Conservation (phyloP, 345 rosid genomes). For the Bretschneidera sinensis region DNA sequence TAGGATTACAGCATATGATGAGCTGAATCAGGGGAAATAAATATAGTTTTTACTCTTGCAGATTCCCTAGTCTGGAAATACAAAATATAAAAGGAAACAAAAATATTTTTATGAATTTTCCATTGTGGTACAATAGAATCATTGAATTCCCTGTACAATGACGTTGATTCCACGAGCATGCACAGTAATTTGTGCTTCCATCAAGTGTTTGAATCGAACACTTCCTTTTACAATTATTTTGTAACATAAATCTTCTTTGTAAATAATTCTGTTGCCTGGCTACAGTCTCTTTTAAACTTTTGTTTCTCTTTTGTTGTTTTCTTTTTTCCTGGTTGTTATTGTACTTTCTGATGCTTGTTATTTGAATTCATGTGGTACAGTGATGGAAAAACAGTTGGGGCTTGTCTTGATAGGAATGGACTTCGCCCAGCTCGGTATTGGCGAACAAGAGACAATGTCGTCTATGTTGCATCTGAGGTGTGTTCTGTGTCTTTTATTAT, state of each 20-base stretch:
- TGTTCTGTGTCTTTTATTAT: conserved; percentile 19
- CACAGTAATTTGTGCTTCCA: too few species aligned
- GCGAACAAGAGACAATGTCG: conserved; percentile 88
- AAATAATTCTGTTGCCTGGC: conserved; percentile 4
- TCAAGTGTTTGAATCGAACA: background rate
- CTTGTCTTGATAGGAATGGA: conserved; percentile 96
- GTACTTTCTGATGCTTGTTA: conserved; percentile 30
- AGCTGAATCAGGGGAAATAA: background rate
- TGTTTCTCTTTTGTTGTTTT: conserved; percentile 19
- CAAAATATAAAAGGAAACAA: background rate
- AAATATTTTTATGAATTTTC: too few species aligned
- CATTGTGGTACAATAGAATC: background rate
- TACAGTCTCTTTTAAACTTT: too few species aligned
- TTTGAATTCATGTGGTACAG: conserved; percentile 47
- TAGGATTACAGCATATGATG: background rate
- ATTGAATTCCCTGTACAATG: background rate
- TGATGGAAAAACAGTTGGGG: conserved; percentile 99
- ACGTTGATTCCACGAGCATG: background rate
- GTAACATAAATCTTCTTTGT: background rate
- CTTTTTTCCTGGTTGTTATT: conserved; percentile 20
- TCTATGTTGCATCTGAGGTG: conserved; percentile 99
- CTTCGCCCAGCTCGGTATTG: conserved; percentile 99
- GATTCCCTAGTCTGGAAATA: background rate
- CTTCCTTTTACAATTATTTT: background rate
- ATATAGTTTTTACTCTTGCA: background rate